phyloP scores from a whole-genome alignment of 768 basidiomycete genomes.

The Melanogaster broomeanus region DNA sequence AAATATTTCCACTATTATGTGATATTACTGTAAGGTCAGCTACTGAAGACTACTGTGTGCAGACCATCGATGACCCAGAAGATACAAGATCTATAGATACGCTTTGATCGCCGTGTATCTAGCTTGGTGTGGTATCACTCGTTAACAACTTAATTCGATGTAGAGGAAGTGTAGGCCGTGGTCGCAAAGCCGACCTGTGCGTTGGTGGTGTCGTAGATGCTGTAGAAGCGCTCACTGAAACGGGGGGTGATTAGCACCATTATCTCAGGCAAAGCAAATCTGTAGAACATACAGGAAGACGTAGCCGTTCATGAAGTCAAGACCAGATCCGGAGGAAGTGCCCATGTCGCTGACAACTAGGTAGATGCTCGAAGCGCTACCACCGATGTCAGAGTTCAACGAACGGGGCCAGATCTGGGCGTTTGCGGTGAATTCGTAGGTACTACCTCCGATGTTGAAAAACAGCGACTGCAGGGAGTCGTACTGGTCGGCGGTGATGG shows the following conservation, averaged over 20 bases:
- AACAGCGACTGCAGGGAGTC: conserved; percentile 17
- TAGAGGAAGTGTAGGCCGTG: conserved; percentile 35
- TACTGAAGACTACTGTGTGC: too few species aligned
- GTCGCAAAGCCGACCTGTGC: conserved; percentile 41
- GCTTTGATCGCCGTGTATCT: not conserved
- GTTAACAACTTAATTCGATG: not conserved
- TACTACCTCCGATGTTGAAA: conserved; percentile 22
- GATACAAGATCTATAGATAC: too few species aligned
- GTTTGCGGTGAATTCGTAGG: conserved; percentile 15
- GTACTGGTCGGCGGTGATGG: conserved; percentile 20
- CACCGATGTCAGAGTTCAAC: conserved; percentile 24
- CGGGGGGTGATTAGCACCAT: not conserved
- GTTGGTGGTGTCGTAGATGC: conserved; percentile 42
- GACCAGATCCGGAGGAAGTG: conserved; percentile 4
- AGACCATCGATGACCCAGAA: too few species aligned
- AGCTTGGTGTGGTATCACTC: not conserved
- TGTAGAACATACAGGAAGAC: conserved; percentile 15
- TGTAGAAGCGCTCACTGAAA: conserved; percentile 43
- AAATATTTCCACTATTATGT: too few species aligned
- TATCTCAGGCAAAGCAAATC: too few species aligned
- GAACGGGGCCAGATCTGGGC: conserved; percentile 30
- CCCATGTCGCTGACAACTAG: conserved; percentile 19
- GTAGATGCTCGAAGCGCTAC: conserved; percentile 16
- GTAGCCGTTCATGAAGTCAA: conserved; percentile 17
- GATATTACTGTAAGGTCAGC: too few species aligned